Evolutionary conservation across 1,284 basidiomycete genomes (phyloP), one percentile per base, ranked within the genome.

Genomic region (Garcileccinum viscosum): DNA sequence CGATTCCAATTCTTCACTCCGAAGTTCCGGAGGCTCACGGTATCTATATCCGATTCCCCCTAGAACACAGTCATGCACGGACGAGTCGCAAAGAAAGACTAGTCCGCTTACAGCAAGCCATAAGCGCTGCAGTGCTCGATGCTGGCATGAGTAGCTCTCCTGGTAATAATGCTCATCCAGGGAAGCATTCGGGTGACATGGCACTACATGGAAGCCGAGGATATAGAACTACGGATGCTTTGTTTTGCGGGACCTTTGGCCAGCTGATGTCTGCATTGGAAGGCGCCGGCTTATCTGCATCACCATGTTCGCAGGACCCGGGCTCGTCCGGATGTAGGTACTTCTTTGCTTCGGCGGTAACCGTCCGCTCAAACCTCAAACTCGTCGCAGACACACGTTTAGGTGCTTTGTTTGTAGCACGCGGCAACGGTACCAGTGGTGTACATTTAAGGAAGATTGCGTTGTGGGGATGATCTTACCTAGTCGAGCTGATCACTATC

Each of bases 221-320:
- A 72, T 38, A 78, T 73, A 72, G 69, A 63, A 65, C 70, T 4
- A 24, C 71, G 22, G 70, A 80, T 50, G 75, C 81, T 12, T 74
- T 87, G 65, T 87, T 84, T 74, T 81, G 81, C 42, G 85, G 85
- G 44, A 87, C 86, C 38, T 87, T 85, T 72, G 85, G 86, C 14
- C 86, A 87, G 77, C 76, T 87, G 68, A 82, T 83, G 76, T 71
- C 78, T 40, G 85, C 86, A 17, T 77, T 87, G 50, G 75, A 81
- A 62, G 77, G 73, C 17, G 85, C 84, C 1, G 85, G 86, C 62
- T 77, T 87, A 68, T 80, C 78, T 58, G 79, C 80, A 24, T 79
- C 77, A n/a, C 81, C 81, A 9, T 87, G 82, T 67, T 69, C 76
- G 19, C 83, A 78, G 64, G 76, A 76, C 27, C 30, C 32, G 11